Conservation (phyloP, 164 flowering plant species). For the Piper longum region DNA sequence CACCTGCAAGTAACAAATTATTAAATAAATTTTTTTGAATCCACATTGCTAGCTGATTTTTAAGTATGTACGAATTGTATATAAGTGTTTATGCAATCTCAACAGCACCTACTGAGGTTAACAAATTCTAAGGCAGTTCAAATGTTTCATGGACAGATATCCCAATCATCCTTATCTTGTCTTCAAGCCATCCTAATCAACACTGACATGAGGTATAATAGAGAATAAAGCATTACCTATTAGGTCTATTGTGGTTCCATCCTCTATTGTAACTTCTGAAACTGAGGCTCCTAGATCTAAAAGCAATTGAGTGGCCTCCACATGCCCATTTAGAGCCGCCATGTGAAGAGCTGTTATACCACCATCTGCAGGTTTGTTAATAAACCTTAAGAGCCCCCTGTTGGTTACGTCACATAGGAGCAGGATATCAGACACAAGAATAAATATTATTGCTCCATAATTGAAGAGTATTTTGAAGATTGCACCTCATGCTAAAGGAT, state of each 20-base stretch:
- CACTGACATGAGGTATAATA: too few species aligned
- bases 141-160: too few species aligned
- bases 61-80: background rate
- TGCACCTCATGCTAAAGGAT: slow-evolving; percentile 52
- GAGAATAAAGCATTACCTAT: slow-evolving; percentile 32
- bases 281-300: slow-evolving; percentile 77
- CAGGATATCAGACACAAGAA: background rate
- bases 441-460: background rate
- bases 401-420: slow-evolving; percentile 1
- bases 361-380: slow-evolving; percentile 80
- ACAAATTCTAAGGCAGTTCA: too few species aligned
- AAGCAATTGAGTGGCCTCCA: slow-evolving; percentile 59
- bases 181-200: background rate
- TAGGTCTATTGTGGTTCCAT: slow-evolving; percentile 86
- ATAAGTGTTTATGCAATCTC: background rate
- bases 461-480: background rate
- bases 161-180: background rate
- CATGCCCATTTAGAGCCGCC: slow-evolving; percentile 94
- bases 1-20: slow-evolving; percentile 33
- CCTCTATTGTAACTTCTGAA: slow-evolving; percentile 58
- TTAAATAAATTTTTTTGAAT: background rate
- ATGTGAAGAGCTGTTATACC: slow-evolving; percentile 92
- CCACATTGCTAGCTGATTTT: background rate
- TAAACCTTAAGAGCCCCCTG: slow-evolving; percentile 43
- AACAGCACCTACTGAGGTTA: background rate